Percentiles rank a stretch among this genome's conserved stretches.
These are phyloP conservation scores for Quercus bicolor DNA, from an alignment of 306 rosid species.

Conservation along the genomic window DNA sequence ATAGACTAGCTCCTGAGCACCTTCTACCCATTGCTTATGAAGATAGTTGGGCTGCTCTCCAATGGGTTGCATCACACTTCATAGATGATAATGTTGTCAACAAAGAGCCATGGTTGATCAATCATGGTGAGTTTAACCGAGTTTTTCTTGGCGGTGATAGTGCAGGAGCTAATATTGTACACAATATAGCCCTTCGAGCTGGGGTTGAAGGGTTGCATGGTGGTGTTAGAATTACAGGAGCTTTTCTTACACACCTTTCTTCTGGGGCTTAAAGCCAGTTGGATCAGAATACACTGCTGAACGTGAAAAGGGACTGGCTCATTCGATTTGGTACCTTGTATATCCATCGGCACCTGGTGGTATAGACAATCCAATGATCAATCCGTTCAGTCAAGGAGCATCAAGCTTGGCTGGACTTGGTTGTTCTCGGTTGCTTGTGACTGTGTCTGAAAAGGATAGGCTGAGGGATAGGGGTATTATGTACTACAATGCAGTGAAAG, in stretches of 20 bases:
- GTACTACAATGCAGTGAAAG: constrained; percentile 33
- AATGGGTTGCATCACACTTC: constrained; percentile 41
- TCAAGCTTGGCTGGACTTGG: constrained; percentile 34
- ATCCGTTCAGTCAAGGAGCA: constrained; percentile 36
- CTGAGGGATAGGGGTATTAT: constrained; percentile 43
- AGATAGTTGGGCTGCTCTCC: constrained; percentile 37
- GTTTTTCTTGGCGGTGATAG: constrained; percentile 44
- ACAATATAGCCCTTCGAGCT: constrained; percentile 23
- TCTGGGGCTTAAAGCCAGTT: constrained; percentile 39
- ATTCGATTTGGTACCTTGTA: constrained; percentile 27
- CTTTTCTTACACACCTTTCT: constrained; percentile 25
- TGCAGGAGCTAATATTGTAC: constrained; percentile 39
- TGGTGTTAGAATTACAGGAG: constrained; percentile 28
- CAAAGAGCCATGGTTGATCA: constrained; percentile 21
- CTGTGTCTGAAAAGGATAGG: constrained; percentile 38
- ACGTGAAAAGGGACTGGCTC: constrained; percentile 7
- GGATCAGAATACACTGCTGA: constrained; percentile 24
- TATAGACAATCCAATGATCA: constrained; percentile 38
- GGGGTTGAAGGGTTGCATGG: constrained; percentile 26
- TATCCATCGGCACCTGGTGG: constrained; percentile 41
- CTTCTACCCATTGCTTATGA: constrained; percentile 37
- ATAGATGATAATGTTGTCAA: neutral
- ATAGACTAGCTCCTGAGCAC: constrained; percentile 30
- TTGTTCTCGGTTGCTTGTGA: constrained; percentile 30
- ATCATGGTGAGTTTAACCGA: constrained; percentile 7